Percentiles rank a stretch among this genome's conserved stretches.
Conservation (phyloP, 441 rosid species). For the Bruguiera hainesii region DNA sequence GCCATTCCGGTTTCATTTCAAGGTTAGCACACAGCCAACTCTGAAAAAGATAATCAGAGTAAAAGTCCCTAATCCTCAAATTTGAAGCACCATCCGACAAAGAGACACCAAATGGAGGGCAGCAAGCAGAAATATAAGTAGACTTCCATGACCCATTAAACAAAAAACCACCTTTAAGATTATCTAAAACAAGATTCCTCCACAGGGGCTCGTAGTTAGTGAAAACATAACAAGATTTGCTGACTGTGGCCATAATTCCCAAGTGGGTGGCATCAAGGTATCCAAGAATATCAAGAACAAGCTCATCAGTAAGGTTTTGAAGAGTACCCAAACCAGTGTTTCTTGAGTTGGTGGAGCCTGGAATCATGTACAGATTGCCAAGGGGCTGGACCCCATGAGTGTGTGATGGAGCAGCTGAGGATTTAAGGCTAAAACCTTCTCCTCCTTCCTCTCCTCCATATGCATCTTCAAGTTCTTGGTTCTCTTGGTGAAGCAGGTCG, state of each 20-base stretch:
- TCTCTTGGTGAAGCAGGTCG: background rate
- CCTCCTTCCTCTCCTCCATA: conserved; percentile 30
- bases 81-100: conserved; percentile 16
- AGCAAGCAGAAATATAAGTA: conserved; percentile 52
- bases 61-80: conserved; percentile 68
- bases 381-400: conserved; percentile 81
- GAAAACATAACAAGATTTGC: conserved; percentile 74
- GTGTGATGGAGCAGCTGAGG: conserved; percentile 45
- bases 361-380: conserved; percentile 68
- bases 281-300: conserved; percentile 75
- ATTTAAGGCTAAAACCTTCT: conserved; percentile 61
- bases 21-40: conserved; percentile 98
- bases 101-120: conserved; percentile 35
- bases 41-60: conserved; percentile 87
- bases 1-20: conserved; percentile 95
- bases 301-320: conserved; percentile 65
- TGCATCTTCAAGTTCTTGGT: background rate
- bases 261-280: conserved; percentile 50
- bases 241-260: conserved; percentile 67
- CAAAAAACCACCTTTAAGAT: conserved; percentile 52
- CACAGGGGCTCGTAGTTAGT: conserved; percentile 78
- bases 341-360: conserved; percentile 56
- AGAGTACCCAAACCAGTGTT: conserved; percentile 84
- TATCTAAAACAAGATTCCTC: conserved; percentile 82
- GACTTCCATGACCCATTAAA: conserved; percentile 74